Base-by-base conservation (phyloP, 202 grass and related monocot species). In the Setaria viridis region DNA sequence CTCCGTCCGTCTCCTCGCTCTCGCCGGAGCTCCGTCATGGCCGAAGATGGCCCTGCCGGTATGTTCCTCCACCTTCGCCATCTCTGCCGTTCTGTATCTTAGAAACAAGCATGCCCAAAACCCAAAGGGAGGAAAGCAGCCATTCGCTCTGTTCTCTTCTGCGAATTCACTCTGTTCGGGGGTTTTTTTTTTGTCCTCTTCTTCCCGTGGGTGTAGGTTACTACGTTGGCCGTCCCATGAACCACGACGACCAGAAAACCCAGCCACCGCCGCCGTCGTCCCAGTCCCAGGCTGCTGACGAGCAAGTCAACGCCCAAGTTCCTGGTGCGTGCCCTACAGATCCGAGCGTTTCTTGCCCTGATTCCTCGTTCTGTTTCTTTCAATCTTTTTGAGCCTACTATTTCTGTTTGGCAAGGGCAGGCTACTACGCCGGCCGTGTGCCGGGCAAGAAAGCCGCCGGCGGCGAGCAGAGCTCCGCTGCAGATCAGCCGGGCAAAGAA, bases 161-260 rank as follows among this genome's bases (percentile, higher is more conserved):
- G 1, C n/a, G 11, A 72, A 30, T 72, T 50, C 45, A 42, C 19
- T 42, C 16, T 21, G 9, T 69, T 9, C 4, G 0, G 25, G 25
- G 25, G 25, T 25, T 25, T 25, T 25, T 25, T 25, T 25, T 11
- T 14, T 17, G 0, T 1, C 15, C 11, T 35, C 7, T 12, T 7
- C 37, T 70, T 21, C 9, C 1, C 14, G 8, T 0, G 13, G 13
- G 6, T 12, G 41, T 21, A 78, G 75, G 75, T 41, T 77, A 77
- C 56, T 77, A 77, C 55, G 35, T 62, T 1, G 74, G 75, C 12
- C 75, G n/a, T 45, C 75, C 75, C 12, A 32, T 17, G 6, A 77
- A 62, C 74, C 7, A 2, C 6, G 20, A 17, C 54, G 74, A 45
- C 11, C 20, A 45, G 37, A 41, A 59, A 56, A 11, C 32, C 1